Evolutionary conservation across 208 protist species (phyloP).

Genomic region (Herpetomonas muscarum): DNA sequence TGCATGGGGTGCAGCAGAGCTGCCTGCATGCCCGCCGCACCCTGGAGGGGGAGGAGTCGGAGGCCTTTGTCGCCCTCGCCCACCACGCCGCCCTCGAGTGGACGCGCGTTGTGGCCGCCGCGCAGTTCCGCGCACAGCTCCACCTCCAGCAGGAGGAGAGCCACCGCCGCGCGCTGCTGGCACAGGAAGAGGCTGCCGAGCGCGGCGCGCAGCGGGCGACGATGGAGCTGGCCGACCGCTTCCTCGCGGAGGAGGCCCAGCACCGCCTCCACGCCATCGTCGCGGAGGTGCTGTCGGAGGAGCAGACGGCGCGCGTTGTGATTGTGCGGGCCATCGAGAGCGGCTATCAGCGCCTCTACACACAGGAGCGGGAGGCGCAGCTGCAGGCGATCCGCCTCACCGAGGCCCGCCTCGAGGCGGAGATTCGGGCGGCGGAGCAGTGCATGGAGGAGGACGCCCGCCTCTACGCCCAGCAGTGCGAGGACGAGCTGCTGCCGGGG

Average conservation of each 20-base stretch:
- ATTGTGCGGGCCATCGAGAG: conserved; percentile 30
- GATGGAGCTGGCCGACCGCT: conserved; percentile 22
- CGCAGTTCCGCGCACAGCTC: conserved; percentile 15
- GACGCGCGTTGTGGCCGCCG: conserved; percentile 7
- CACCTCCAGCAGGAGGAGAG: conserved; percentile 17
- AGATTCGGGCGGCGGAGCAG: conserved; percentile 34
- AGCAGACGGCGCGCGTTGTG: conserved; percentile 31
- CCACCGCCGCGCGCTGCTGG: conserved; percentile 14
- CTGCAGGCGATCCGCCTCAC: conserved; percentile 15
- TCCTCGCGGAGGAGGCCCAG: conserved; percentile 34
- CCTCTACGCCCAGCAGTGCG: conserved; percentile 28
- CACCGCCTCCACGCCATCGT: conserved; percentile 27
- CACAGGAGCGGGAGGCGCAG: conserved; percentile 26
- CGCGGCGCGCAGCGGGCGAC: conserved; percentile 22
- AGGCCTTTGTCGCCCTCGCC: conserved; percentile 6
- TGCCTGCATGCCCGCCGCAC: conserved; percentile 3
- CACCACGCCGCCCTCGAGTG: conserved; percentile 6
- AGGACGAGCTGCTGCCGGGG: conserved; percentile 26
- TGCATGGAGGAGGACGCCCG: conserved; percentile 46
- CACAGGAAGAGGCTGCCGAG: conserved; percentile 25
- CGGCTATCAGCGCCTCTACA: conserved; percentile 19
- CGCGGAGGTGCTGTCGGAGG: conserved; percentile 28
- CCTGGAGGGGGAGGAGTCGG: conserved; percentile 18
- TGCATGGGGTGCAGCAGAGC: conserved; percentile 16
- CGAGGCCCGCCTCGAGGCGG: conserved; percentile 38